Evolutionary conservation across 192 early-diverging fungal genomes (phyloP).

Genomic region (Backusella morwellensis): DNA sequence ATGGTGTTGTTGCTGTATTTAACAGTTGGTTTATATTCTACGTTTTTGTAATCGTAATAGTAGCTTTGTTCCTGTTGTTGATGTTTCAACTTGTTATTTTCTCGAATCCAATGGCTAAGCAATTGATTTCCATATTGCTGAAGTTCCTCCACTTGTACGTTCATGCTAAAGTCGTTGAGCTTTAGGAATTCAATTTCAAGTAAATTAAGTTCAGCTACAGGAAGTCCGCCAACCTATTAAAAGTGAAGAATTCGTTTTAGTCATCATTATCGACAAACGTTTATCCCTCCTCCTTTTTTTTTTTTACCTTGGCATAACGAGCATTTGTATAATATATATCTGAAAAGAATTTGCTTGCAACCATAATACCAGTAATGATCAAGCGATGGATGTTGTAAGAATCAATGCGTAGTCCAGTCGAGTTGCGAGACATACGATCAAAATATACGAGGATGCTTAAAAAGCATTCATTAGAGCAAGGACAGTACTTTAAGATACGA

Average conservation of each 20-base stretch:
- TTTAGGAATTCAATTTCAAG: conserved; percentile 89
- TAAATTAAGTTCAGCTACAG: conserved; percentile 87
- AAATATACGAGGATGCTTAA: conserved; percentile 83
- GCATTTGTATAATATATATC: conserved; percentile 93
- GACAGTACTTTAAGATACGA: conserved; percentile 90
- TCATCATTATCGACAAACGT: not conserved
- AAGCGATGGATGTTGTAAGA: conserved; percentile 91
- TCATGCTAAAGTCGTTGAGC: conserved; percentile 79
- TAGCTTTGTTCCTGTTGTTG: not conserved
- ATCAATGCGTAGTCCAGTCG: conserved; percentile 60
- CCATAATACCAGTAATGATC: conserved; percentile 82
- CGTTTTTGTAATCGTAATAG: not conserved
- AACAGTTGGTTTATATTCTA: conserved; percentile 11
- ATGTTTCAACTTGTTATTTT: conserved; percentile 32
- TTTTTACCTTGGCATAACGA: conserved; percentile 71
- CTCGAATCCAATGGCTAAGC: conserved; percentile 55
- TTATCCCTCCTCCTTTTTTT: not conserved
- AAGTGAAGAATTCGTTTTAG: not conserved
- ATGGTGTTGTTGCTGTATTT: not conserved
- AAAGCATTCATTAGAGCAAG: conserved; percentile 87
- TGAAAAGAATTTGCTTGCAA: conserved; percentile 87
- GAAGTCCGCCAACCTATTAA: conserved; percentile 77
- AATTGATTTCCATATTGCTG: conserved; percentile 78
- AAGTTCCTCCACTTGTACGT: conserved; percentile 77
- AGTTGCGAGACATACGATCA: conserved; percentile 74